These are phyloP conservation scores for Hawksworthiomyces lignivorus DNA, from an alignment of 2,329 filamentous ascomycete genomes.

Conservation along the genomic window DNA sequence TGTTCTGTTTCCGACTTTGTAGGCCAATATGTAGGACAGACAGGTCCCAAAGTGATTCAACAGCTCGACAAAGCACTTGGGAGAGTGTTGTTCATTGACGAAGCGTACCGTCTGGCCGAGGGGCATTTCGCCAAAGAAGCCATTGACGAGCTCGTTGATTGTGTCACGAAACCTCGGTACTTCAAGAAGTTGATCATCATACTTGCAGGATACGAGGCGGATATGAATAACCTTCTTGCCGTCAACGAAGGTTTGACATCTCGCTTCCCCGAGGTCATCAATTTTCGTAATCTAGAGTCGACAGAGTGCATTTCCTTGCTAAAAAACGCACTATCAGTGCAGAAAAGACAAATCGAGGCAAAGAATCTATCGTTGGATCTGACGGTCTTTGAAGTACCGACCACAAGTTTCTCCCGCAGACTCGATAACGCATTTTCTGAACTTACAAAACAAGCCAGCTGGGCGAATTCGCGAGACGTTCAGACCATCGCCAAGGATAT, in stretches of 20 bases:
- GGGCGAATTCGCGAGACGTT: conserved; percentile 59
- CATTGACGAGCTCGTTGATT: conserved; percentile 45
- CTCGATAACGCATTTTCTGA: conserved; percentile 28
- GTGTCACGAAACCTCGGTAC: conserved; percentile 48
- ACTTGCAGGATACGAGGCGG: conserved; percentile 58
- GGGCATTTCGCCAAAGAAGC: conserved; percentile 51
- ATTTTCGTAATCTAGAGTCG: conserved; percentile 42
- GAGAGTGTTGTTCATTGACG: conserved; percentile 62
- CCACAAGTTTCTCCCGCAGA: conserved; percentile 12
- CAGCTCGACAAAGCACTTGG: conserved; percentile 56
- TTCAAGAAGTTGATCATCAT: conserved; percentile 56
- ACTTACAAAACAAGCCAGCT: conserved; percentile 38
- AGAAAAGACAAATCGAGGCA: not conserved
- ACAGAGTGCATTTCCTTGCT: conserved; percentile 39
- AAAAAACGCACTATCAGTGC: conserved; percentile 20
- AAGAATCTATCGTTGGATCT: conserved; percentile 18
- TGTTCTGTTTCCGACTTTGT: conserved; percentile 62
- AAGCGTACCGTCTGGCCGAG: conserved; percentile 58
- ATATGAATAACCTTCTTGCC: conserved; percentile 56
- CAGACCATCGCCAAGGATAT: conserved; percentile 44
- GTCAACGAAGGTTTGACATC: conserved; percentile 57
- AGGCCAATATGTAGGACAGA: conserved; percentile 61
- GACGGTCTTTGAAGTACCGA: conserved; percentile 16
- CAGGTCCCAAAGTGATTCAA: conserved; percentile 56
- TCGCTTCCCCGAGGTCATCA: conserved; percentile 54